These are phyloP conservation scores for Colletotrichum abscissum DNA, from an alignment of 2,329 filamentous ascomycete genomes.

Conservation along the genomic window DNA sequence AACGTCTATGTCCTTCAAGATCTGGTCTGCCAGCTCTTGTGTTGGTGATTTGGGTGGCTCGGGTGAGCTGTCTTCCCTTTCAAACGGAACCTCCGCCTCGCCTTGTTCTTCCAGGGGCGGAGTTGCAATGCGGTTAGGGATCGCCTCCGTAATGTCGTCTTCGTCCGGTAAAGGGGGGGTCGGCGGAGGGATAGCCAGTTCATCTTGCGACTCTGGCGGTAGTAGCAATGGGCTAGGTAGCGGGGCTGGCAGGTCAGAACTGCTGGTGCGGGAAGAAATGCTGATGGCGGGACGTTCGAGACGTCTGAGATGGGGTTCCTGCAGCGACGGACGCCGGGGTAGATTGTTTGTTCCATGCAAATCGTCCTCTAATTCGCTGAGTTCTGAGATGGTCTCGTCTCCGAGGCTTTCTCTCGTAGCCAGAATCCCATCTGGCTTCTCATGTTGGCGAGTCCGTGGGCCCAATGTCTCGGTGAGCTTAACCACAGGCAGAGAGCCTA, in stretches of 20 bases:
- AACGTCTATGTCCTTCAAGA: conserved; percentile 64
- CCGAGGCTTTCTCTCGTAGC: conserved; percentile 29
- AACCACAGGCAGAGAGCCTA: conserved; percentile 37
- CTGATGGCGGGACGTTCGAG: conserved; percentile 7
- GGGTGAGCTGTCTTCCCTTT: conserved; percentile 21
- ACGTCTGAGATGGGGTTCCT: conserved; percentile 1
- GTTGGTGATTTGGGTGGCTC: conserved; percentile 51
- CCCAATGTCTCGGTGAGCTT: conserved; percentile 40
- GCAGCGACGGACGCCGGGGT: conserved; percentile 16
- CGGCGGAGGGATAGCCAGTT: conserved; percentile 28
- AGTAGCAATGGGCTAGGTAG: conserved; percentile 25
- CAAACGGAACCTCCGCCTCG: conserved; percentile 4
- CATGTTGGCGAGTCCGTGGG: conserved; percentile 18
- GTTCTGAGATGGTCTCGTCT: conserved; percentile 56
- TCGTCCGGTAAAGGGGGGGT: conserved; percentile 32
- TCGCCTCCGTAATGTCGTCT: neutral
- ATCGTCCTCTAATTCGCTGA: conserved; percentile 66
- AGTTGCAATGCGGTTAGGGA: neutral
- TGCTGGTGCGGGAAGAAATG: conserved; percentile 16
- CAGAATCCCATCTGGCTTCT: conserved; percentile 27
- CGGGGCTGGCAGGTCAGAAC: neutral
- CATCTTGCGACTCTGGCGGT: conserved; percentile 19
- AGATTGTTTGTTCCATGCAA: conserved; percentile 21
- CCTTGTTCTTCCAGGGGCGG: conserved; percentile 23
- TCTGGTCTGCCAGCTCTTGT: conserved; percentile 65